Evolutionary conservation across 192 early-diverging fungal genomes (phyloP), one percentile per base, ranked within the genome.

Genomic region (Chytriomyces sp.): DNA sequence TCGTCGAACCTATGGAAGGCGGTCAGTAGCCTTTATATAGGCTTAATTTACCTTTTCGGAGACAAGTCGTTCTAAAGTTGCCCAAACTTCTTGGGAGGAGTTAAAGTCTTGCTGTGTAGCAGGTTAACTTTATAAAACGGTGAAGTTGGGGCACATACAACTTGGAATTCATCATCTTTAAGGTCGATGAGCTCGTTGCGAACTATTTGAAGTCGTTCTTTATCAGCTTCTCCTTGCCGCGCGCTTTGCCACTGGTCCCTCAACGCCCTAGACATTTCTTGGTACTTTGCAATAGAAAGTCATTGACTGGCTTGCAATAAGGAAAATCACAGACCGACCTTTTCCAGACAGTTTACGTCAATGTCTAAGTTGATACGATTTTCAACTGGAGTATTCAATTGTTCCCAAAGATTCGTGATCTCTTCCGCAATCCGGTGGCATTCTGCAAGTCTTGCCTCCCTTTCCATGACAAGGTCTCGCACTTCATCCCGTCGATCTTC

Each of bases 401-500:
- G 22, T 12, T 60, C 58, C 22, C 31, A 60, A 12, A 60, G 58
- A 14, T 36, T 28, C 10, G 33, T 36, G 37, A 60, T 60, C 14
- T 60, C 33, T 28, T 60, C 58, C 5, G 37, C 22, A 4, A 60
- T 22, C 32, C 22, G 58, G 17, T 60, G 31, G 32, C 58, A 60
- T 5, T 60, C 58, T 7, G 8, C 7, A 36, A 36, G 32, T 28
- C 37, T 60, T 17, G 58, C 58, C 37, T 60, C 58, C 7, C 37
- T 17, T 60, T 60, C 58, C 58, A 60, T 60, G 31, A 36, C 58
- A 17, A 14, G 30, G 33, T 60, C 58, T 17, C 58, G 58, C 6
- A 60, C 58, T 5, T 60, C 33, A 60, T 60, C 58, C 17, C 58
- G 58, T 8, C 58, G 26, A 22, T 60, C 58, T 60, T 60, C 58